A percentile compares a stretch with the other conserved stretches of the same genome.
Evolutionary conservation across 192 early-diverging fungal genomes (phyloP).

Genomic region (Chytriomyces hyalinus): DNA sequence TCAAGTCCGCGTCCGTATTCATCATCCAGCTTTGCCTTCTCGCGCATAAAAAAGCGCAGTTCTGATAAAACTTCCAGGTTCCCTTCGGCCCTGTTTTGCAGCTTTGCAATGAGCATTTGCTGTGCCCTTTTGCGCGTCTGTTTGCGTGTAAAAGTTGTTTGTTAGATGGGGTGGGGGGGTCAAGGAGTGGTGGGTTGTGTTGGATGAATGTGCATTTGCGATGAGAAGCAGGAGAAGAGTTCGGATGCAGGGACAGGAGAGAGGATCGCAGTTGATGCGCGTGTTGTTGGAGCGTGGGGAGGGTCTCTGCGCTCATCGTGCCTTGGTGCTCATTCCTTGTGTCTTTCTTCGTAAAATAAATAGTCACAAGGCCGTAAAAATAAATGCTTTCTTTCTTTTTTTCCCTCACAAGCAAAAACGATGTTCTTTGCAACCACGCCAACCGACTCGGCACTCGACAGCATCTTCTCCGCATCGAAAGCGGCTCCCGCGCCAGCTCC

Average conservation of each 20-base stretch:
- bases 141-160: background rate
- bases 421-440: background rate
- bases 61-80: conserved; percentile 14
- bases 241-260: background rate
- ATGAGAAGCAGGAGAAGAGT: background rate
- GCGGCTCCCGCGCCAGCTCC: background rate
- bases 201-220: no score
- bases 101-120: conserved; percentile 31
- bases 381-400: background rate
- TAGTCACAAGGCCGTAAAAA: background rate
- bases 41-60: conserved; percentile 32
- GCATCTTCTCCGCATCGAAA: background rate
- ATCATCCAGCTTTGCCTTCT: conserved; percentile 31
- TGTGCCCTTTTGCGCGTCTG: conserved; percentile 28
- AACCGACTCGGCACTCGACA: conserved; percentile 12
- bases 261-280: background rate
- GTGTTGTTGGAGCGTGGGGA: background rate
- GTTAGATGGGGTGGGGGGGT: no score
- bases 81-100: conserved; percentile 23
- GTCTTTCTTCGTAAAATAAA: conserved; percentile 6
- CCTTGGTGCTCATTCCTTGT: background rate
- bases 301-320: background rate
- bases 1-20: conserved; percentile 27
- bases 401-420: background rate
- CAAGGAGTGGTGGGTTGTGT: no score